phyloP scores from a whole-genome alignment of 768 basidiomycete species.

The Naganishia antarctica region DNA sequence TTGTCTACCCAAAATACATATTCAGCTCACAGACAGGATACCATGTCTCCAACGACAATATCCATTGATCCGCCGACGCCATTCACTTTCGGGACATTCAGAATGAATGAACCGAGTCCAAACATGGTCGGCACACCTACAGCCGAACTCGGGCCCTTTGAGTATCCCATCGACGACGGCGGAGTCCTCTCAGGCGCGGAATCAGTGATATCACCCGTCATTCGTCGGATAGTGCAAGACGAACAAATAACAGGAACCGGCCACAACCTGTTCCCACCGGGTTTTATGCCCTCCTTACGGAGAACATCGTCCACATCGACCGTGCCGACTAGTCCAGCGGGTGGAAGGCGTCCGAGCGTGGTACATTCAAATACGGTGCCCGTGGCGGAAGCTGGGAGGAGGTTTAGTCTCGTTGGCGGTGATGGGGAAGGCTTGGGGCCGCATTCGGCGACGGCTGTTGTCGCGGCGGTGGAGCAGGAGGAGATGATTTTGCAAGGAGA shows the following conservation, averaged over 20 bases:
- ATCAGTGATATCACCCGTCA: not conserved
- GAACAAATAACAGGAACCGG: not conserved
- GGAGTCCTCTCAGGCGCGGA: too few relatives aligned
- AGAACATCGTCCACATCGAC: not conserved
- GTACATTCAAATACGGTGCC: slow-evolving; percentile 24
- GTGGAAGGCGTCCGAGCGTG: slow-evolving; percentile 21
- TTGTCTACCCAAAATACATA: too few relatives aligned
- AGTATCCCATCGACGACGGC: slow-evolving; percentile 39
- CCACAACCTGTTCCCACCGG: not conserved
- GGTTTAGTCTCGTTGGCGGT: not conserved
- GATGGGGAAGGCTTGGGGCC: slow-evolving; percentile 20
- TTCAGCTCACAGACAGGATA: too few relatives aligned
- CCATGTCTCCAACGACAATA: not conserved
- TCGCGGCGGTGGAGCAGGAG: slow-evolving; percentile 1
- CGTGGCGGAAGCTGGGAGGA: slow-evolving; percentile 13
- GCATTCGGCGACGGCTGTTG: slow-evolving; percentile 12
- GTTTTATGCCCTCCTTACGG: slow-evolving; percentile 1
- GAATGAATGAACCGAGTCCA: not conserved
- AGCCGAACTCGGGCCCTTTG: slow-evolving; percentile 44
- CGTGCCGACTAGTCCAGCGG: slow-evolving; percentile 10
- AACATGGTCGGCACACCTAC: slow-evolving; percentile 37
- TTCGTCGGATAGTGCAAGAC: not conserved
- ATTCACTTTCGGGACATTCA: slow-evolving; percentile 22
- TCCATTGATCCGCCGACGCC: not conserved
- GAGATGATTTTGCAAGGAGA: not conserved